A percentile compares a stretch with the other conserved stretches of the same genome.
phyloP scores from a whole-genome alignment of 768 basidiomycete genomes.

The Tulasnella sp. region DNA sequence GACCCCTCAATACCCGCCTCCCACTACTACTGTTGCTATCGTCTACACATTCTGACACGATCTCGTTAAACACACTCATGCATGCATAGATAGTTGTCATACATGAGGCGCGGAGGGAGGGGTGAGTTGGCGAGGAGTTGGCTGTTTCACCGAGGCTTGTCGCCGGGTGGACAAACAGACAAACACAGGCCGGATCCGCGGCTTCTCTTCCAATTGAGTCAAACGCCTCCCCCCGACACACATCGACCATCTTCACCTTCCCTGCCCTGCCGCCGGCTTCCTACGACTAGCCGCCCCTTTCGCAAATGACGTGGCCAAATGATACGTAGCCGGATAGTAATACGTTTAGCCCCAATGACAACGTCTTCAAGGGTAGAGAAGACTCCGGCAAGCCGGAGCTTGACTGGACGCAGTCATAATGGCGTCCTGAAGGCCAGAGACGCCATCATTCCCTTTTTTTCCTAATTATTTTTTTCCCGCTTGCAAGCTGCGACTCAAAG shows the following conservation, averaged over 20 bases:
- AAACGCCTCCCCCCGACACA: neutral
- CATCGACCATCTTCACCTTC: conserved; percentile 1
- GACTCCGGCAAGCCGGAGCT: neutral
- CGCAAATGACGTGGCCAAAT: neutral
- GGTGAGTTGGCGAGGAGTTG: neutral
- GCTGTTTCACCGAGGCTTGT: neutral
- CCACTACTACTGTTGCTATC: neutral
- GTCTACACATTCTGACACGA: neutral
- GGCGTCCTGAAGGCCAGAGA: neutral
- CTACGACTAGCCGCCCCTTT: neutral
- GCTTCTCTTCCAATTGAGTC: neutral
- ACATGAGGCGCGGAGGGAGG: neutral
- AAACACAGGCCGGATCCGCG: neutral
- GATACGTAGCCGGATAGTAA: neutral
- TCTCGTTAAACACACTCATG: neutral
- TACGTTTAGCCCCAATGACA: neutral
- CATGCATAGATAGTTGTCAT: neutral
- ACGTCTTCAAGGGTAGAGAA: neutral
- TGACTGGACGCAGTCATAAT: neutral
- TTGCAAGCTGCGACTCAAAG: neutral
- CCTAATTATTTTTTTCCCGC: neutral
- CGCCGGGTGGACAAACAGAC: neutral
- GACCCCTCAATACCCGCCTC: neutral
- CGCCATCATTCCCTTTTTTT: neutral
- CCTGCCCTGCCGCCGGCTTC: neutral